These are phyloP conservation scores for Chamaenerion angustifolium DNA, from an alignment of 345 rosid species.

Conservation along the genomic window DNA sequence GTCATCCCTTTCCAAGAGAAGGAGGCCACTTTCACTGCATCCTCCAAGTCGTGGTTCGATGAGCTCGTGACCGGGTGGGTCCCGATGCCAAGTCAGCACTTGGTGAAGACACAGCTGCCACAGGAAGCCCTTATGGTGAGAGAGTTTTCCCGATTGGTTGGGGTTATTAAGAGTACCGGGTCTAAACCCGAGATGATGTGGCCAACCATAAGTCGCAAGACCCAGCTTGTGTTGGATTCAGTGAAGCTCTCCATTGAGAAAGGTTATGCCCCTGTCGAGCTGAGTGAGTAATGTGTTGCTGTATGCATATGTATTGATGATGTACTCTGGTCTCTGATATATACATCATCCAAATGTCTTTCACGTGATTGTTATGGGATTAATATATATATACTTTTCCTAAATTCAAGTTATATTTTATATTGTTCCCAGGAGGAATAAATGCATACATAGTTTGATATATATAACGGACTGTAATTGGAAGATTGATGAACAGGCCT, in stretches of 20 bases:
- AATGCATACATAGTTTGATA: too few species aligned
- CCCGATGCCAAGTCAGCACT: background rate
- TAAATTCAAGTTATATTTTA: too few species aligned
- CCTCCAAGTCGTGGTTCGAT: conserved; percentile 4
- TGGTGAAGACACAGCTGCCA: background rate
- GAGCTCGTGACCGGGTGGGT: conserved; percentile 7
- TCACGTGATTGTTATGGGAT: too few species aligned
- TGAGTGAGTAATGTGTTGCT: conserved; percentile 4
- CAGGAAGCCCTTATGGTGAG: conserved; percentile 8
- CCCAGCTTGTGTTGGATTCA: conserved; percentile 56
- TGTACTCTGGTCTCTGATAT: too few species aligned
- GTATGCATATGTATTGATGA: too few species aligned
- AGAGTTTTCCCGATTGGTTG: conserved; percentile 49
- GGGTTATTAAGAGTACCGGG: conserved; percentile 33
- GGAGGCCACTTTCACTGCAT: conserved; percentile 5
- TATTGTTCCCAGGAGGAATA: too few species aligned
- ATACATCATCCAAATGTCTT: too few species aligned
- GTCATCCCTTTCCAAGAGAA: conserved; percentile 7
- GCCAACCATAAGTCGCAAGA: conserved; percentile 54
- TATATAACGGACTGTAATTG: too few species aligned
- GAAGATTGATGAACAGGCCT: too few species aligned
- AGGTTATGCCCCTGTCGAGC: conserved; percentile 35
- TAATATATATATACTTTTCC: too few species aligned
- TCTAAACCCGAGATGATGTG: conserved; percentile 52
- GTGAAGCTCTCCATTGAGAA: conserved; percentile 47